Evolutionary conservation across 192 early-diverging fungal species (phyloP), one percentile per base, ranked within the genome.

Genomic region (Phycomyces blakesleeanus): DNA sequence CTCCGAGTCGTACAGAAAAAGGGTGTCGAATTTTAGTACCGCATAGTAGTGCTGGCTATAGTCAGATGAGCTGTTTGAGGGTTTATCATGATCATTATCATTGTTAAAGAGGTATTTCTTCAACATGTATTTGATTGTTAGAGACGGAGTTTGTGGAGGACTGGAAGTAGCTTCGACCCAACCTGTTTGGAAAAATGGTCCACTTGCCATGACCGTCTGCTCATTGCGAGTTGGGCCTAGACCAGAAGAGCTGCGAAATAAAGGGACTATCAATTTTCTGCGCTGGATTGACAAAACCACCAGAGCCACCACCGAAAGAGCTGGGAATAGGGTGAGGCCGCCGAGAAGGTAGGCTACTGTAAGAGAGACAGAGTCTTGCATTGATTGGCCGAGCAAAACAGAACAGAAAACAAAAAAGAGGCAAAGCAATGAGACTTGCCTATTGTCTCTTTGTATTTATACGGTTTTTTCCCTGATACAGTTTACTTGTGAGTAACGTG

Each of bases 1-100:
- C 55, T 93, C 94, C 29, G 81, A 78, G 38, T 91, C 87, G 64
- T 94, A 96, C 61, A 96, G 73, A 51, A 90, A 89, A 55, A 96
- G 77, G 14, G 87, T 89, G 29, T 89, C 81, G 59, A 87, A 85
- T 57, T 88, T 89, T 64, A 96, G 71, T 0, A 91, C 88, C 1
- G 76, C 91, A 62, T 85, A 96, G 22, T 49, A 59, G 26, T 40
- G 54, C 81, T 57, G 16, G 38, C 21, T 81, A 24, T 76, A 69
- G 57, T 84, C 79, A 44, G 79, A 57, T n/a, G 65, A 20, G 14
- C 51, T 62, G 14, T 21, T 34, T 49, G 57, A 37, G 55, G 50
- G 34, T 76, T 67, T 25, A 67, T 68, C n/a, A n/a, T n/a, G n/a
- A n/a, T n/a, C n/a, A n/a, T n/a, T n/a, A n/a, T n/a, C n/a, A n/a